Evolutionary conservation across 2,329 filamentous ascomycete species (phyloP).

Genomic region (Epichloe aotearoae): DNA sequence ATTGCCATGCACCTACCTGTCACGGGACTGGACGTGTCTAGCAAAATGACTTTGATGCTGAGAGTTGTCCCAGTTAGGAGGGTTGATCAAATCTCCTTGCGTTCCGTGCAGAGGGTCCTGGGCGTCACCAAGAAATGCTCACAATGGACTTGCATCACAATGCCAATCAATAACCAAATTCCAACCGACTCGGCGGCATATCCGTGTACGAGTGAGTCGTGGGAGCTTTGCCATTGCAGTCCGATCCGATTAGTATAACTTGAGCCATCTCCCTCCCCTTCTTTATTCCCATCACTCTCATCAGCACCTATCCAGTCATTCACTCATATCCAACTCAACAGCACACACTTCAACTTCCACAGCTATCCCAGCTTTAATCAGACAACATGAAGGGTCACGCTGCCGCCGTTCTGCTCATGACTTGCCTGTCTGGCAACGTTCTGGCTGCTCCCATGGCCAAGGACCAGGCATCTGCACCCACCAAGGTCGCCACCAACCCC

Average conservation of each 20-base stretch:
- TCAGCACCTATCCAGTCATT: background rate
- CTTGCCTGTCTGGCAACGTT: constrained; percentile 1
- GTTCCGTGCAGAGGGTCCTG: background rate
- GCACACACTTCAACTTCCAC: background rate
- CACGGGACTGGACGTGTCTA: too few relatives aligned
- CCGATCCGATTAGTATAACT: background rate
- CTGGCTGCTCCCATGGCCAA: background rate
- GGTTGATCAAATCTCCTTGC: background rate
- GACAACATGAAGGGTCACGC: constrained; percentile 1
- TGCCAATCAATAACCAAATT: too few relatives aligned
- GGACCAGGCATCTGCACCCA: background rate
- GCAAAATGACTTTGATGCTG: background rate
- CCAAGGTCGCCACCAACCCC: background rate
- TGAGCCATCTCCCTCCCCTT: background rate
- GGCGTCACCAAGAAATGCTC: background rate
- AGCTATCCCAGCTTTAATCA: background rate
- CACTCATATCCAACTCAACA: background rate
- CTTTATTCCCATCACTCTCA: background rate
- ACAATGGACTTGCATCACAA: background rate
- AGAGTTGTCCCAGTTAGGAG: background rate
- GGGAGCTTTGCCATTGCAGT: too few relatives aligned
- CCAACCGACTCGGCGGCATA: too few relatives aligned
- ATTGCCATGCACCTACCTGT: too few relatives aligned
- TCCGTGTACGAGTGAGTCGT: too few relatives aligned
- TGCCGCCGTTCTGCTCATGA: constrained; percentile 1